Base-by-base conservation (phyloP, 75 land plant genomes). In the Gnetum montanum region DNA sequence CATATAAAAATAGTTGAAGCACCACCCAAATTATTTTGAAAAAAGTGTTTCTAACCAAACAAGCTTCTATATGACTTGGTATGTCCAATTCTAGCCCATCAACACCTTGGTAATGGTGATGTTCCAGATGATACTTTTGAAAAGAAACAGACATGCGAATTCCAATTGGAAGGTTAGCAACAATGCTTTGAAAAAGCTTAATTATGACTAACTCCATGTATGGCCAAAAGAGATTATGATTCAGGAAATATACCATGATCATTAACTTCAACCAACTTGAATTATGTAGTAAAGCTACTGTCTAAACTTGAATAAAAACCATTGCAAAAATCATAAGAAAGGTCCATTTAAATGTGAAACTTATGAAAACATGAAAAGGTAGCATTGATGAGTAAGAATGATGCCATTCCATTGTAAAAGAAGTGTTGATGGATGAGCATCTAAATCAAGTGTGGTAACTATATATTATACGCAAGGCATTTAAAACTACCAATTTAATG, bases 161-260 rank as follows among this genome's bases (percentile, higher is more conserved):
- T 35, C 98, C 96, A 46, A 93, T 60, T 35, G 98, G 98, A 31
- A 93, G 87, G 69, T 93, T 93, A 30, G 98, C 96, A 60, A 93
- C 85, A 49, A 93, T 85, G 8, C 98, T 96, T n/a, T n/a, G n/a
- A n/a, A 79, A 89, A 93, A 62, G 93, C 98, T 16, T 89, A 86
- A 65, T 93, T 93, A 73, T 93, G 98, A 56, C 96, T 88, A 31
- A 93, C 78, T 65, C 89, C 98, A 49, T 93, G 98, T 23, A 93
- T 93, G 30, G 98, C 98, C n/a, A 93, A 68, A 93, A 93, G 34
- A 93, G 83, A 63, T 93, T 93, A 78, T 93, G 98, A 70, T 93
- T 93, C 57, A 89, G 89, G 70, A 79, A 88, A 59, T 93, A 93
- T 24, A 96, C 78, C 43, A 85, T 66, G 46, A 58, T 43, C 33